phyloP scores from a whole-genome alignment of 2,329 filamentous ascomycete genomes.

The Fusarium solani-melongenae region DNA sequence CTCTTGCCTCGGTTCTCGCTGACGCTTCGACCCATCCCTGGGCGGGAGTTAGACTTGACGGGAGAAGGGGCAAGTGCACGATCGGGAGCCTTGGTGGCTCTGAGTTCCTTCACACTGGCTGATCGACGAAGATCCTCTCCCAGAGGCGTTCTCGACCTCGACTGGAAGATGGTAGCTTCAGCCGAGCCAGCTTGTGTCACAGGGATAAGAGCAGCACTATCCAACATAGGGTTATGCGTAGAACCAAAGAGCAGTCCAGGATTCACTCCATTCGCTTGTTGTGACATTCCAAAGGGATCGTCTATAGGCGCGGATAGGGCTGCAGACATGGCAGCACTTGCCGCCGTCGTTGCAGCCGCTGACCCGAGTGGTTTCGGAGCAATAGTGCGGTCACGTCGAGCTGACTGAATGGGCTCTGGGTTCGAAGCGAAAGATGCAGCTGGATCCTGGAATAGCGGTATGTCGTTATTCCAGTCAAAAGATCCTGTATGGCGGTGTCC shows the following conservation, averaged over 20 bases:
- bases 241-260: constrained; percentile 69
- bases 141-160: constrained; percentile 40
- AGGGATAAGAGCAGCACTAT: constrained; percentile 48
- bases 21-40: constrained; percentile 64
- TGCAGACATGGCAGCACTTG: constrained; percentile 49
- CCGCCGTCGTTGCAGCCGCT: constrained; percentile 27
- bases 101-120: constrained; percentile 57
- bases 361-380: constrained; percentile 62
- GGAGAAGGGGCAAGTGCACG: constrained; percentile 61
- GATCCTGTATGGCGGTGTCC: constrained; percentile 61
- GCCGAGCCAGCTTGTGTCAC: constrained; percentile 45
- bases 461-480: constrained; percentile 67
- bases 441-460: constrained; percentile 65
- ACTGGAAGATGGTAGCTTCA: constrained; percentile 42
- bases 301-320: constrained; percentile 59
- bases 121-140: constrained; percentile 57
- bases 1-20: constrained; percentile 65
- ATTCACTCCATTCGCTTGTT: constrained; percentile 63
- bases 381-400: constrained; percentile 57
- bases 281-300: constrained; percentile 62
- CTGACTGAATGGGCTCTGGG: constrained; percentile 51
- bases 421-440: constrained; percentile 47
- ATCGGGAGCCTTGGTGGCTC: constrained; percentile 55
- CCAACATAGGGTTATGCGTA: constrained; percentile 60
- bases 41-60: constrained; percentile 59